These are phyloP conservation scores for Ambrosiella xylebori DNA, from an alignment of 2,329 filamentous ascomycete species.

Conservation along the genomic window DNA sequence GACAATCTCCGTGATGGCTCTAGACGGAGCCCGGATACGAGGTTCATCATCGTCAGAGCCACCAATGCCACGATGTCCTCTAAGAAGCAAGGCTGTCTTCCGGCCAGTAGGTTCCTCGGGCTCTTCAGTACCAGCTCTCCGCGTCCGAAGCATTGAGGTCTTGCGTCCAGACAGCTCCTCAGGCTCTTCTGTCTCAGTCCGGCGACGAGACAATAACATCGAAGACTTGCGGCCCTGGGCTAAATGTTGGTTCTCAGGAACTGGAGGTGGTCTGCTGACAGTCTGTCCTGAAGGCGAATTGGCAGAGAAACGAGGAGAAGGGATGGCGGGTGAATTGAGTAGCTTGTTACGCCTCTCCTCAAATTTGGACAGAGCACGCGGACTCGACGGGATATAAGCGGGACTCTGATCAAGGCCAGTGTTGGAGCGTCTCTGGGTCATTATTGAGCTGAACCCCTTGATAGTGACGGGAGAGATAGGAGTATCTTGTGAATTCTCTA, in stretches of 20 bases:
- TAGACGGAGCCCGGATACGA: constrained; percentile 38
- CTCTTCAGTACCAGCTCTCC: constrained; percentile 28
- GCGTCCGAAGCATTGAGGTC: constrained; percentile 25
- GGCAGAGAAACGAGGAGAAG: constrained; percentile 27
- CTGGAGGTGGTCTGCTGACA: constrained; percentile 21
- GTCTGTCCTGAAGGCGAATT: constrained; percentile 23
- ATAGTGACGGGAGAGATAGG: constrained; percentile 29
- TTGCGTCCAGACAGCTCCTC: constrained; percentile 29
- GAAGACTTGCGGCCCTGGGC: constrained; percentile 32
- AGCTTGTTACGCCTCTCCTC: constrained; percentile 36
- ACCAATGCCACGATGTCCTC: constrained; percentile 29
- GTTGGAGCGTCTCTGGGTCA: constrained; percentile 26
- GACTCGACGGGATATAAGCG: constrained; percentile 25
- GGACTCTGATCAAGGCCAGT: constrained; percentile 24
- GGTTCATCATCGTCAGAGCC: constrained; percentile 27
- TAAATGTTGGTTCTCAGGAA: constrained; percentile 1
- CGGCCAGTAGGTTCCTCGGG: constrained; percentile 28
- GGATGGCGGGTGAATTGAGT: constrained; percentile 27
- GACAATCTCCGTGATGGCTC: constrained; percentile 39
- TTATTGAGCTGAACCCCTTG: constrained; percentile 23
- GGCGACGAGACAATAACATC: constrained; percentile 29
- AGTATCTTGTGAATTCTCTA: constrained; percentile 14
- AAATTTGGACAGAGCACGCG: constrained; percentile 31
- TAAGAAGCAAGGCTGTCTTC: constrained; percentile 31
- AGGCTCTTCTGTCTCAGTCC: constrained; percentile 32